Base-by-base conservation (phyloP, 768 basidiomycete genomes). In the Serendipita sp. region DNA sequence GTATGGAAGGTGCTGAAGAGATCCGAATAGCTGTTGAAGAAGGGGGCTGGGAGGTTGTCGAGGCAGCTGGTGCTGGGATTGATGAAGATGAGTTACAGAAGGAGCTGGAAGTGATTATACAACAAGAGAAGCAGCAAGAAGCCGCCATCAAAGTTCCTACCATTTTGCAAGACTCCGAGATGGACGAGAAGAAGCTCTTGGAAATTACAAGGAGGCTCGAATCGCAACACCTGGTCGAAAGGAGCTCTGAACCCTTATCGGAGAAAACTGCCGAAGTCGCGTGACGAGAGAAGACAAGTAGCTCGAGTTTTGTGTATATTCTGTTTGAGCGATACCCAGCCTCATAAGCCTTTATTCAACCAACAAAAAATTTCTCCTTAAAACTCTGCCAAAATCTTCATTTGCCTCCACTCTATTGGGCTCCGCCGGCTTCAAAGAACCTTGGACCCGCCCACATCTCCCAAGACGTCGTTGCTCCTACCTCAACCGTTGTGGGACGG, bases 1-100 rank as follows among this genome's bases (percentile, higher is more conserved):
- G 87, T 1, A 86, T 89, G 67, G 82, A 85, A 0, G 85, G 92
- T 70, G 89, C 91, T 47, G 78, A 78, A 44, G 93, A 96, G 69
- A 78, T 96, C 15, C 88, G 95, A 68, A 82, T 88, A 35, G 83
- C 85, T 2, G 83, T 97, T 54, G 78, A 79, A 66, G 73, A 83
- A 44, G 88, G 86, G 23, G 84, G 81, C 2, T 82, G 88, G 67
- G 74, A 83, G 23, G 84, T 83, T 0, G 70, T 83, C 10, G 79
- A 70, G 0, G 77, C 77, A 8, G 70, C 70, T 0, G 76, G 78
- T 2, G 63, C 56, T 15, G 68, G 62, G 4, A 74, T 79, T 5
- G 80, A 80, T 60, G 81, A 85, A 28, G 76, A 78, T 0, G 80
- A 83, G 60, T 67, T 92, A 52, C 84, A 85, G 71, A 79, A 76